Conservation (phyloP, 305 asterid species). For the Fraxinus baroniana region DNA sequence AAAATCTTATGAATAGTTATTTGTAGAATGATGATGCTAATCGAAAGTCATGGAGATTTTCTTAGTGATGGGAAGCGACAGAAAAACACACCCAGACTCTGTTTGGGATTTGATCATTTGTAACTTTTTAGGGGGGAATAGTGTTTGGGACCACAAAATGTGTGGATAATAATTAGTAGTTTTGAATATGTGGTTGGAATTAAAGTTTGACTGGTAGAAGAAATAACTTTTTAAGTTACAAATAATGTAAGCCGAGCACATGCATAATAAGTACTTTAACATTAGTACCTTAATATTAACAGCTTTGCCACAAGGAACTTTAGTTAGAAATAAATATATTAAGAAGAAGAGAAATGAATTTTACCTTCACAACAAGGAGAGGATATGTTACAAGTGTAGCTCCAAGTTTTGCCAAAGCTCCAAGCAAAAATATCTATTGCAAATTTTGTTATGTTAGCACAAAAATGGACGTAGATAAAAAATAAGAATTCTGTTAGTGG, state of each 20-base stretch:
- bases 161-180: neutral
- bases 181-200: neutral
- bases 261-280: neutral
- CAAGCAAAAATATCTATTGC: constrained; percentile 80
- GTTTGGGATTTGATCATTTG: neutral
- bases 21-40: neutral
- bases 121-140: neutral
- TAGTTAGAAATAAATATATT: neutral
- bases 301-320: neutral
- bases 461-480: constrained; percentile 6
- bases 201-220: neutral
- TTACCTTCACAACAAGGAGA: constrained; percentile 90
- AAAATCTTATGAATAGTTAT: neutral
- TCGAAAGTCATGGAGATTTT: neutral
- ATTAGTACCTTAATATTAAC: neutral
- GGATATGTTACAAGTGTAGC: constrained; percentile 95
- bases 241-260: neutral
- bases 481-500: neutral
- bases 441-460: constrained; percentile 21
- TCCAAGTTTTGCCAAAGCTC: constrained; percentile 98
- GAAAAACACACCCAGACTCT: neutral
- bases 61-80: neutral
- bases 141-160: neutral
- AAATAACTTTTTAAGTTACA: neutral
- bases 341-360: constrained; percentile 5